Percentiles rank a stretch among this genome's conserved stretches.
Conservation (phyloP, 768 basidiomycete genomes). For the Leucosporidium scottii region DNA sequence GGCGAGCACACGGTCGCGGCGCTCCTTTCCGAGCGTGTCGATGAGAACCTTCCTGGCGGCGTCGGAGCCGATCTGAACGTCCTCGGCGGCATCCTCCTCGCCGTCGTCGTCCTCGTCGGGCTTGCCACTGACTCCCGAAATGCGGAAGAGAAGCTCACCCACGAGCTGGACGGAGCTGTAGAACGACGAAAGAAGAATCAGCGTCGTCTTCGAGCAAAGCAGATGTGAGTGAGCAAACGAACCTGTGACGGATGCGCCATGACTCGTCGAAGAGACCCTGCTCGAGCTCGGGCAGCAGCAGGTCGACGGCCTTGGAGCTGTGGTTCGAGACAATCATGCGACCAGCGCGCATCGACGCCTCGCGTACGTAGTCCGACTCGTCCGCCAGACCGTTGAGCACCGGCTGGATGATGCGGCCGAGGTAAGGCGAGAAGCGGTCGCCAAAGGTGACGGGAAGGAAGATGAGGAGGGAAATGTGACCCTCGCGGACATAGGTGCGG, state of each 20-base stretch:
- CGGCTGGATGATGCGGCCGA: conserved; percentile 87
- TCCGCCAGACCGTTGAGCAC: conserved; percentile 88
- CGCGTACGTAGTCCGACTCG: conserved; percentile 86
- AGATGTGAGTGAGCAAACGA: conserved; percentile 37
- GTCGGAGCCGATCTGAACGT: conserved; percentile 53
- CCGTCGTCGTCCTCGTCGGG: conserved; percentile 54
- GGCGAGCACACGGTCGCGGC: conserved; percentile 82
- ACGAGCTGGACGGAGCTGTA: conserved; percentile 74
- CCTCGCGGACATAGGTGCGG: conserved; percentile 84
- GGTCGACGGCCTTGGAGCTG: conserved; percentile 80
- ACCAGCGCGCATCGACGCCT: conserved; percentile 97
- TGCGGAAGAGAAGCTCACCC: conserved; percentile 91
- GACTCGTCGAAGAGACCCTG: conserved; percentile 87
- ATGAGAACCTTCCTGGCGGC: conserved; percentile 74
- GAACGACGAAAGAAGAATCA: conserved; percentile 58
- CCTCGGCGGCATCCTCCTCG: conserved; percentile 47
- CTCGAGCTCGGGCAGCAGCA: conserved; percentile 88
- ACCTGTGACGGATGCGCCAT: conserved; percentile 80
- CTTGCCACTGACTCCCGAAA: conserved; percentile 91
- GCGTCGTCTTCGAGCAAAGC: not conserved
- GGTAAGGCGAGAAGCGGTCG: conserved; percentile 87
- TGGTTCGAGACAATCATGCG: conserved; percentile 96
- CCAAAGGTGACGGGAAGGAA: conserved; percentile 95
- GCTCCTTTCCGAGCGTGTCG: conserved; percentile 79
- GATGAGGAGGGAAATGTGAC: conserved; percentile 95